Evolutionary conservation across 1,139 yeast species (phyloP), one percentile per base, ranked within the genome.

Genomic region (Taphrina sp.): DNA sequence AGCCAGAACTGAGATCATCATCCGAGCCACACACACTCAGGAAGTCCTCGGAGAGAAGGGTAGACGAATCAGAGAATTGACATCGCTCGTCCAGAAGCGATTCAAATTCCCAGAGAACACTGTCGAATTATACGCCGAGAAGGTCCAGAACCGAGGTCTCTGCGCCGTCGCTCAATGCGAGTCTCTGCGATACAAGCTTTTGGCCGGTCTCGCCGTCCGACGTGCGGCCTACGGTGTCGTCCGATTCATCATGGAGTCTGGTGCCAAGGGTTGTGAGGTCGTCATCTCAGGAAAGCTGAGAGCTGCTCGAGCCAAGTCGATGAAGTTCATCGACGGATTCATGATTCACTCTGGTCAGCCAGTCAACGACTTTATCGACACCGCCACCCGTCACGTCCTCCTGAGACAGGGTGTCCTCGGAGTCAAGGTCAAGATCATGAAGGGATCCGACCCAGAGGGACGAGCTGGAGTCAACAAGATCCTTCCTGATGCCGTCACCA

Each of bases 141-240:
- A 96, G 80, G 96, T 92, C 71, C 96, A 89, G 80, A 95, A 89
- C 81, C 88, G 97, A 79, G 99, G 97, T 81, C 83, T 92, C 70
- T 90, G 97, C 66, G 98, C 99, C 72, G 95, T 95, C 71, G 96
- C 96, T 70, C 99, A 92, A 82, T 95, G 97, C 75, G 99, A 92
- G 83, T 94, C 96, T 70, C 83, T 92, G 76, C 90, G 90, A 77
- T 85, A 92, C 88, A 92, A 92, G 82, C 85, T 92, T 73, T 86
- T 94, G 74, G 86, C 84, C 79, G 98, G 98, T 81, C 85, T 92
- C 75, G 96, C 98, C 74, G 89, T 92, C 82, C 90, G 98, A 83
- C 88, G 98, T 82, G 98, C 98, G 71, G 97, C 97, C 71, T 92
- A 92, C 87, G 97, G 98, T 88, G 97, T 94, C 71, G 95, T 94